These are phyloP conservation scores for Omphalotus guepiniiformis DNA, from an alignment of 768 basidiomycete species.

Conservation along the genomic window DNA sequence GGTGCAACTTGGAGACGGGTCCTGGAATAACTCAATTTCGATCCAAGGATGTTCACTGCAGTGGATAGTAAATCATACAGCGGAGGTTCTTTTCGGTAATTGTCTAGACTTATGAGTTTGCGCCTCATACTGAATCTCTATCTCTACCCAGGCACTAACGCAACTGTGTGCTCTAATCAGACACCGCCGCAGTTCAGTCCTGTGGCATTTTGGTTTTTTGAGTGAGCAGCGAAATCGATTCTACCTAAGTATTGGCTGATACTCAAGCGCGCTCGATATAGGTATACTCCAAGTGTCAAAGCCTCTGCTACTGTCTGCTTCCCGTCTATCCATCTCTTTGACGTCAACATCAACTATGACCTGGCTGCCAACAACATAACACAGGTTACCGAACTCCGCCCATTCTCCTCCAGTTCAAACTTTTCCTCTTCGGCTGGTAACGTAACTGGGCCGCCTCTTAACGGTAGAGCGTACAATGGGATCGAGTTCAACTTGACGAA, in stretches of 20 bases:
- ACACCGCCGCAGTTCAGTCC: conserved; percentile 38
- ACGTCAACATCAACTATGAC: conserved; percentile 42
- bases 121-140: neutral
- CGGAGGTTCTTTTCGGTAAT: conserved; percentile 41
- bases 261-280: neutral
- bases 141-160: conserved; percentile 23
- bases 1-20: conserved; percentile 23
- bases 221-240: neutral
- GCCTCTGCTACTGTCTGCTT: conserved; percentile 46
- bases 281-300: conserved; percentile 29
- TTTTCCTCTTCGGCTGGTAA: conserved; percentile 39
- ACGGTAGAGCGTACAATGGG: conserved; percentile 50
- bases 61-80: conserved; percentile 36
- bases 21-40: conserved; percentile 42
- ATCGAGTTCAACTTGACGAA: conserved; percentile 42
- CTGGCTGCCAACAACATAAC: conserved; percentile 40
- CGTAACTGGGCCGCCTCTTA: conserved; percentile 40
- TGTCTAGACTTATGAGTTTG: neutral
- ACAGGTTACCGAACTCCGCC: conserved; percentile 34
- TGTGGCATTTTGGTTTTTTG: conserved; percentile 55
- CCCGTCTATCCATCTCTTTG: conserved; percentile 39
- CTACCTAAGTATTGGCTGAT: neutral
- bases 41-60: conserved; percentile 35
- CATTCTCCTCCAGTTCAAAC: conserved; percentile 31
- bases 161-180: conserved; percentile 21